phyloP scores from a whole-genome alignment of 805 yeast species.

The Starmerella tilneyi region DNA sequence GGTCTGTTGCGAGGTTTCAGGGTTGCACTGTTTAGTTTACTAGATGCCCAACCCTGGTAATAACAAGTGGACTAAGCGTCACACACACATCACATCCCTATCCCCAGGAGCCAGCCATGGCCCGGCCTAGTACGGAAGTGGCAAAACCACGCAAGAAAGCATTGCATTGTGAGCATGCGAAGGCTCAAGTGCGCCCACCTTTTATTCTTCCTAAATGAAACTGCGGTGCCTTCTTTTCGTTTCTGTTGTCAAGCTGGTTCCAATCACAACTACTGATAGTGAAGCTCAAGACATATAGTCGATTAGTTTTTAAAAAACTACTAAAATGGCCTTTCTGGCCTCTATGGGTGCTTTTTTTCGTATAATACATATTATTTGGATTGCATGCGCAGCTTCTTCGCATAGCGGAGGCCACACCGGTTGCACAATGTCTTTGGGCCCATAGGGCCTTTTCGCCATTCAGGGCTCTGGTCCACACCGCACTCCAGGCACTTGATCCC shows the following conservation, averaged over 20 bases:
- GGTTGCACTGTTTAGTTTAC: conserved; percentile 4
- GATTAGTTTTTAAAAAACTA: too few relatives aligned
- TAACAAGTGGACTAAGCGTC: conserved; percentile 7
- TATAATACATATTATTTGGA: not conserved
- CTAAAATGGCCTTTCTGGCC: too few relatives aligned
- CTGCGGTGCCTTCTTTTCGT: too few relatives aligned
- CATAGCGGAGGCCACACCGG: conserved; percentile 72
- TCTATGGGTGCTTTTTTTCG: too few relatives aligned
- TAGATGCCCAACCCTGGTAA: conserved; percentile 5
- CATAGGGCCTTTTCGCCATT: conserved; percentile 86
- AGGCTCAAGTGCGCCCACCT: too few relatives aligned
- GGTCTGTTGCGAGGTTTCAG: not conserved
- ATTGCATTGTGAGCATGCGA: too few relatives aligned
- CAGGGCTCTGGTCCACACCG: conserved; percentile 67
- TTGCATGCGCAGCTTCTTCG: conserved; percentile 29
- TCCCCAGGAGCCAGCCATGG: not conserved
- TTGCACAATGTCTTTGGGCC: conserved; percentile 78
- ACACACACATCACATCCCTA: not conserved
- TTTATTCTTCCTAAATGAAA: too few relatives aligned
- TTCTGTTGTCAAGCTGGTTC: too few relatives aligned
- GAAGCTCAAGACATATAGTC: too few relatives aligned
- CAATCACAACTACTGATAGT: too few relatives aligned
- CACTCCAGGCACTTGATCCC: conserved; percentile 51
- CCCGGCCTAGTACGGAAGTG: too few relatives aligned
- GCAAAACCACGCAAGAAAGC: too few relatives aligned